These are phyloP conservation scores for Pythium plurisporium DNA, from an alignment of 352 stramenopile genomes.

Conservation along the genomic window DNA sequence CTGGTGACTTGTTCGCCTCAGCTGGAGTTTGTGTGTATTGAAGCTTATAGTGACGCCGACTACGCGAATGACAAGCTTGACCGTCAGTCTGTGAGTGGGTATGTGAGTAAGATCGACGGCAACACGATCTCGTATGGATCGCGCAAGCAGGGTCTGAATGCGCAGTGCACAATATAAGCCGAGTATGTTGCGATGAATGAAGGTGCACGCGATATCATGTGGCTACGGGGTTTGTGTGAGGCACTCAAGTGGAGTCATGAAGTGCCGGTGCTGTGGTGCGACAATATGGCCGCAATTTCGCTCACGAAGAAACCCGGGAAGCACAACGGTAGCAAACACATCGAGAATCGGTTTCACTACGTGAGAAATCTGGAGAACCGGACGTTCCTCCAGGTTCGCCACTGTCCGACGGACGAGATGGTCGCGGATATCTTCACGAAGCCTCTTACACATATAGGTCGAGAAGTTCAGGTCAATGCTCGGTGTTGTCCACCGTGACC, in stretches of 20 bases:
- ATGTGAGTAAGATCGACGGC: constrained; percentile 19
- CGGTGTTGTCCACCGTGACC: constrained; percentile 4
- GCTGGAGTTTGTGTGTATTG: neutral
- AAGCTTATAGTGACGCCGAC: constrained; percentile 21
- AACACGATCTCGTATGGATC: constrained; percentile 25
- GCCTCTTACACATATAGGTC: constrained; percentile 15
- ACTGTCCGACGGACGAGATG: constrained; percentile 21
- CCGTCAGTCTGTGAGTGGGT: constrained; percentile 21
- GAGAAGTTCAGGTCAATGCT: constrained; percentile 13
- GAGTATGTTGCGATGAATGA: constrained; percentile 28
- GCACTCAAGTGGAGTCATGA: constrained; percentile 16
- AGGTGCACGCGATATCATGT: constrained; percentile 17
- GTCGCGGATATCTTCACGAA: constrained; percentile 27
- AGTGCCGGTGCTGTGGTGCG: constrained; percentile 3
- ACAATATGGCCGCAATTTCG: constrained; percentile 20
- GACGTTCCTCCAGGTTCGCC: neutral
- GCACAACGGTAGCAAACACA: constrained; percentile 22
- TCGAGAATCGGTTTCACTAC: constrained; percentile 28
- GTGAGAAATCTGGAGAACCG: constrained; percentile 5
- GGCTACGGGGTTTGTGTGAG: constrained; percentile 11
- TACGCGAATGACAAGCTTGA: constrained; percentile 24
- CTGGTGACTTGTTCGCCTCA: neutral
- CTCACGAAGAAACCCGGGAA: constrained; percentile 24
- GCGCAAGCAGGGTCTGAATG: constrained; percentile 25
- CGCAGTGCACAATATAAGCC: constrained; percentile 23